Conservation (phyloP, 2,329 filamentous ascomycete species). For the Paracorniculantispora psalliotae region DNA sequence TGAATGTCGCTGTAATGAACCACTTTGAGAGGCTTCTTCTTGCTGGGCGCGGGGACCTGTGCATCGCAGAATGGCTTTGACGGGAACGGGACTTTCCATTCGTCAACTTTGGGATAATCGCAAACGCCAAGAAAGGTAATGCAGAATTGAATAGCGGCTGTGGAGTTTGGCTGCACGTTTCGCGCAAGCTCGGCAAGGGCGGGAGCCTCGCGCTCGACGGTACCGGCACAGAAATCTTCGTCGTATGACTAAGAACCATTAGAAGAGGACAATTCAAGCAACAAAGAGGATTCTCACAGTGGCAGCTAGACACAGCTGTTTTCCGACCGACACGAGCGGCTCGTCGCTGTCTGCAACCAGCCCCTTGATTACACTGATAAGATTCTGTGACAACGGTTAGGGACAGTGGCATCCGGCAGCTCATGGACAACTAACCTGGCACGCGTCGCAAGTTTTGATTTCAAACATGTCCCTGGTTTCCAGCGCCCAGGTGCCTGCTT, state of each 20-base stretch:
- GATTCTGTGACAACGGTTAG: slow-evolving; percentile 12
- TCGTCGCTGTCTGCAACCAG: slow-evolving; percentile 38
- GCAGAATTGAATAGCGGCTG: slow-evolving; percentile 47
- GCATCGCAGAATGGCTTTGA: slow-evolving; percentile 32
- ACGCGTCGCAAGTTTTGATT: slow-evolving; percentile 20
- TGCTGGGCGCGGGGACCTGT: slow-evolving; percentile 35
- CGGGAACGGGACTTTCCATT: slow-evolving; percentile 41
- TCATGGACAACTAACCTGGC: slow-evolving; percentile 19
- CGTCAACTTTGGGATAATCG: slow-evolving; percentile 40
- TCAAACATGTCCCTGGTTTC: slow-evolving; percentile 10
- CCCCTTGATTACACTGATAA: slow-evolving; percentile 35
- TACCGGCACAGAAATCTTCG: slow-evolving; percentile 50
- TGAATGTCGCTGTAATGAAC: slow-evolving; percentile 60
- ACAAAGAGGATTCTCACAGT: slow-evolving; percentile 20
- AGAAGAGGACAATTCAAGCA: not conserved
- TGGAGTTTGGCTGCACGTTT: slow-evolving; percentile 42
- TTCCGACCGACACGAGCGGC: slow-evolving; percentile 31
- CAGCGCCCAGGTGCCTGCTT: slow-evolving; percentile 10
- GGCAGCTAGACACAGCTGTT: slow-evolving; percentile 28
- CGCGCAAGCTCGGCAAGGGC: slow-evolving; percentile 47
- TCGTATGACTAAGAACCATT: slow-evolving; percentile 39
- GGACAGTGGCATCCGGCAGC: too few species aligned
- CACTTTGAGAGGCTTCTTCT: slow-evolving; percentile 44
- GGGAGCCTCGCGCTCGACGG: slow-evolving; percentile 47
- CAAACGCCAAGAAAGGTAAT: slow-evolving; percentile 51